Evolutionary conservation across 441 rosid species (phyloP).

Genomic region (Corymbia citriodora): DNA sequence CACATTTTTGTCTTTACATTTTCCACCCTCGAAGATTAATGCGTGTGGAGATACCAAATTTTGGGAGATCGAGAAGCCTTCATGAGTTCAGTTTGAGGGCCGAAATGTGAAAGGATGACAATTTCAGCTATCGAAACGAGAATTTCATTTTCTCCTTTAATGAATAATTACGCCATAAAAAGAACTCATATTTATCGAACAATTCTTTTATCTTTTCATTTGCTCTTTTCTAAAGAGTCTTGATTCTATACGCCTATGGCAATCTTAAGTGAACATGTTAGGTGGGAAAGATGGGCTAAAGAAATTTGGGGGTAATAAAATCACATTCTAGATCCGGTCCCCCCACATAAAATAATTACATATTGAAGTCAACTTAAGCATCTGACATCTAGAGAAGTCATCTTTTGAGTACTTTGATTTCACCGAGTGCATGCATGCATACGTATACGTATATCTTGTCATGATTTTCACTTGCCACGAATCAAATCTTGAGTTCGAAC

Average conservation of each 20-base stretch:
- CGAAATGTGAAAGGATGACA: neutral
- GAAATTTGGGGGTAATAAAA: neutral
- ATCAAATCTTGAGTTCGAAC: neutral
- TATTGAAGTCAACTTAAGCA: constrained; percentile 8
- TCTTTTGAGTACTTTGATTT: neutral
- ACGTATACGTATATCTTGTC: neutral
- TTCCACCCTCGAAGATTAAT: neutral
- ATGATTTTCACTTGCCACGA: neutral
- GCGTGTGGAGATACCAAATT: neutral
- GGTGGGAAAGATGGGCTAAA: neutral
- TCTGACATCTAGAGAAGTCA: constrained; percentile 3
- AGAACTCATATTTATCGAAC: neutral
- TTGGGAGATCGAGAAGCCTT: neutral
- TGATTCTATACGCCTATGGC: neutral
- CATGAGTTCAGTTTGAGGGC: neutral
- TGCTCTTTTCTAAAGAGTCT: neutral
- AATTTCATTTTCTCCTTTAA: neutral
- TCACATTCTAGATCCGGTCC: neutral
- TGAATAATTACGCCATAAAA: neutral
- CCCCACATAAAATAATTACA: neutral
- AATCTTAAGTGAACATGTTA: neutral
- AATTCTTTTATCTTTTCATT: neutral
- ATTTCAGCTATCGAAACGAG: rapidly evolving
- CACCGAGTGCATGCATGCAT: neutral
- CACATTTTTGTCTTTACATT: neutral